Conservation (phyloP, 257 asterid genomes). For the Solanum ossicruentum region DNA sequence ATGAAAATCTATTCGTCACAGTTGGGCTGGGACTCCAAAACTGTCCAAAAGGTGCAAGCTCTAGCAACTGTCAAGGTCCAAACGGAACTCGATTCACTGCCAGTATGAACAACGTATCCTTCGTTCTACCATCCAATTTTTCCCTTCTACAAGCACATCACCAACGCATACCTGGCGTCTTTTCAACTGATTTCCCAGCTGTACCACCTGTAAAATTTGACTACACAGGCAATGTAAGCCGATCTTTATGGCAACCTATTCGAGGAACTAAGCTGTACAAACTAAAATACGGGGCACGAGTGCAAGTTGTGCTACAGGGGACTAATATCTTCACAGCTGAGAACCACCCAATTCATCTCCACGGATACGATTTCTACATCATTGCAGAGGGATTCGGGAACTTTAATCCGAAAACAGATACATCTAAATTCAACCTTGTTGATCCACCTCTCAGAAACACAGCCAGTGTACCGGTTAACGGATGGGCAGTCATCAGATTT, state of each 20-base stretch:
- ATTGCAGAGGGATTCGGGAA: conserved; percentile 84
- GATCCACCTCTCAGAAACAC: conserved; percentile 64
- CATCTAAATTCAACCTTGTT: conserved; percentile 52
- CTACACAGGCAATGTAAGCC: conserved; percentile 79
- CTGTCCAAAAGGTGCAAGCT: conserved; percentile 40
- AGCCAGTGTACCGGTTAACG: no score
- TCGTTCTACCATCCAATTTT: conserved; percentile 59
- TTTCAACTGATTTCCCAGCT: conserved; percentile 64
- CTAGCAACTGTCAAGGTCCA: conserved; percentile 69
- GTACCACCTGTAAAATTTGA: conserved; percentile 51
- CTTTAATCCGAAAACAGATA: conserved; percentile 46
- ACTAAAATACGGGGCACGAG: conserved; percentile 58
- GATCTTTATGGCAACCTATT: conserved; percentile 60
- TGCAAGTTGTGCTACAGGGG: conserved; percentile 78
- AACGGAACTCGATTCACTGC: conserved; percentile 78
- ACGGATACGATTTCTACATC: conserved; percentile 77
- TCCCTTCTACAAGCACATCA: conserved; percentile 77
- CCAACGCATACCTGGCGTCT: conserved; percentile 65
- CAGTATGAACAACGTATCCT: conserved; percentile 87
- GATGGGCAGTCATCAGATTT: conserved; percentile 28
- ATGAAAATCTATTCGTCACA: conserved; percentile 56
- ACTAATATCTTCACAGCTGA: conserved; percentile 76
- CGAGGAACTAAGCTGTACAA: conserved; percentile 51
- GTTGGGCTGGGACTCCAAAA: conserved; percentile 68
- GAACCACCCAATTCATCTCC: conserved; percentile 90